phyloP scores from a whole-genome alignment of 345 rosid genomes.

The Erucastrum elatum region DNA sequence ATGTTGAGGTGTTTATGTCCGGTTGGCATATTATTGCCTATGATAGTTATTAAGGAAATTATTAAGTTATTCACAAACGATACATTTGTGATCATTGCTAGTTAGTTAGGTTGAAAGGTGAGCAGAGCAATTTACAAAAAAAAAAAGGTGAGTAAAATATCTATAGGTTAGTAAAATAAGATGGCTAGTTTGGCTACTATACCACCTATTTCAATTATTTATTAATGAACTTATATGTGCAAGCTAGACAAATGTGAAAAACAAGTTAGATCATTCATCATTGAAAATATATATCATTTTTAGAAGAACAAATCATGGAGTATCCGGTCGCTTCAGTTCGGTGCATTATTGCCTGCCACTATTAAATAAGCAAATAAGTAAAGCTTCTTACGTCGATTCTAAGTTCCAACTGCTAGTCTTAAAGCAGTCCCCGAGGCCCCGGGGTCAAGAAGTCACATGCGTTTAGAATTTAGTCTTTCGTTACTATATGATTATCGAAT shows the following conservation, averaged over 20 bases:
- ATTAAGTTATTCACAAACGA: background rate
- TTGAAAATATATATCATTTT: background rate
- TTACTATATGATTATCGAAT: background rate
- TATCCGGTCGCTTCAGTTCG: background rate
- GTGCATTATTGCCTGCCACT: background rate
- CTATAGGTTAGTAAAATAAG: background rate
- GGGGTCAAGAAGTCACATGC: slow-evolving; percentile 33
- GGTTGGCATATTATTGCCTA: background rate
- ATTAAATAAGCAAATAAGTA: background rate
- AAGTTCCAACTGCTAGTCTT: slow-evolving; percentile 13
- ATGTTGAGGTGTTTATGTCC: background rate
- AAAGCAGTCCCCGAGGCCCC: background rate
- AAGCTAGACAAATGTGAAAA: background rate
- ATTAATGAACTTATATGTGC: background rate
- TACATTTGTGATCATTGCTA: background rate
- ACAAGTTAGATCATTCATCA: background rate
- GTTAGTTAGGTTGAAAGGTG: background rate
- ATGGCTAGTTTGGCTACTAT: background rate
- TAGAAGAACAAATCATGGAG: background rate
- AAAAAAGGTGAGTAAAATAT: background rate
- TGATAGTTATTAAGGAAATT: background rate
- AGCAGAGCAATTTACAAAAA: background rate
- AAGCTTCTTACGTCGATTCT: slow-evolving; percentile 5
- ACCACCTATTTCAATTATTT: background rate
- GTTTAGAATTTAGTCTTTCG: slow-evolving; percentile 22